Evolutionary conservation across 371 early-diverging fungal genomes (phyloP).

Genomic region (Capillidium heterosporum): DNA sequence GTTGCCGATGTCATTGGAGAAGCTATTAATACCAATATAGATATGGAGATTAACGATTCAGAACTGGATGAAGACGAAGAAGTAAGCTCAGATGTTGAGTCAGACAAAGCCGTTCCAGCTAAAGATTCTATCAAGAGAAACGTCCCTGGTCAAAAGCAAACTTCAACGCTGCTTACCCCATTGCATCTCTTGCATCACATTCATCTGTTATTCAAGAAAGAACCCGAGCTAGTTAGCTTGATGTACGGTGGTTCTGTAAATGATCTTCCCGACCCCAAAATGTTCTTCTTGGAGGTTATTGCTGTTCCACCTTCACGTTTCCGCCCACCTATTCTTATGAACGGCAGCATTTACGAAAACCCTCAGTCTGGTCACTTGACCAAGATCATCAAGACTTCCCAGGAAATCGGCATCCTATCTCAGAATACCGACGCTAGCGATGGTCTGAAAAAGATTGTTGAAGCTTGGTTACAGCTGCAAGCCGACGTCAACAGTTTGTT

Average conservation of each 20-base stretch:
- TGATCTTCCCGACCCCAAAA: slow-evolving; percentile 22
- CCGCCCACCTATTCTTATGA: slow-evolving; percentile 85
- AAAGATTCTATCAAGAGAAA: not conserved
- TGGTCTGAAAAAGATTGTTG: slow-evolving; percentile 33
- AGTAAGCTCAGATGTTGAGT: not conserved
- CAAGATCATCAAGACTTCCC: slow-evolving; percentile 59
- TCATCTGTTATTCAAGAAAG: slow-evolving; percentile 51
- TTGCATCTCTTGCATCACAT: slow-evolving; percentile 62
- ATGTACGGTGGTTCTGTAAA: slow-evolving; percentile 38
- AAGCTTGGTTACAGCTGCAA: slow-evolving; percentile 71
- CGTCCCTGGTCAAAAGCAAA: not conserved
- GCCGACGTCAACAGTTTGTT: slow-evolving; percentile 78
- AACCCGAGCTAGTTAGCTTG: slow-evolving; percentile 46
- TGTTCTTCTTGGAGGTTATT: slow-evolving; percentile 92
- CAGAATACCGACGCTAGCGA: slow-evolving; percentile 20
- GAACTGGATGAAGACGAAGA: slow-evolving; percentile 12
- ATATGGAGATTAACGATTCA: slow-evolving; percentile 11
- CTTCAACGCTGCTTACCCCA: slow-evolving; percentile 40
- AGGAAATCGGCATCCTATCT: slow-evolving; percentile 19
- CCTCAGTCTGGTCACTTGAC: slow-evolving; percentile 80
- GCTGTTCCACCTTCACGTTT: slow-evolving; percentile 92
- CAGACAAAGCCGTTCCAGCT: not conserved
- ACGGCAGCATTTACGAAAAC: slow-evolving; percentile 82
- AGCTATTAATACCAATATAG: not conserved
- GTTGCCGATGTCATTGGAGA: slow-evolving; percentile 12